Percentiles rank a stretch among this genome's conserved stretches.
phyloP scores from a whole-genome alignment of 768 basidiomycete species.

The Kwoniella botswanensis region DNA sequence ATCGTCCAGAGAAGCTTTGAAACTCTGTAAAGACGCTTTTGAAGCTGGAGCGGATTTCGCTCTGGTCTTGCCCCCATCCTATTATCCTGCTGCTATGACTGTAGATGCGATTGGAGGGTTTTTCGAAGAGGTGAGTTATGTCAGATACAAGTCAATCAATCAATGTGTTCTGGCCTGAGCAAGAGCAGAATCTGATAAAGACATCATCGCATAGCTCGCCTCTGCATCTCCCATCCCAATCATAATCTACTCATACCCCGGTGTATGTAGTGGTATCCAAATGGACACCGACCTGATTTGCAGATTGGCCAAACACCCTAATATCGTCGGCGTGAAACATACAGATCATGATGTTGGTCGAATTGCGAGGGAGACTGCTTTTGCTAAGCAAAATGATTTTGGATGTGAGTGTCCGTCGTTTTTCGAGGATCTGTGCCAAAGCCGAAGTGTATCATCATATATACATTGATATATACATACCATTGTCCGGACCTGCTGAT shows the following conservation, averaged over 20 bases:
- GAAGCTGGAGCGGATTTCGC: conserved; percentile 39
- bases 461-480: no score
- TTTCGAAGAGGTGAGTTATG: conserved; percentile 48
- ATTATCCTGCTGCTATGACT: conserved; percentile 49
- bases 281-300: conserved; percentile 54
- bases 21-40: conserved; percentile 29
- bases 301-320: conserved; percentile 55
- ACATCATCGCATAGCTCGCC: conserved; percentile 48
- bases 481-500: no score
- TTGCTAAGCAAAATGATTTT: conserved; percentile 20
- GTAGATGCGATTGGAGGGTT: conserved; percentile 46
- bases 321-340: conserved; percentile 59
- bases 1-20: conserved; percentile 36
- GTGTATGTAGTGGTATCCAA: conserved; percentile 56
- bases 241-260: conserved; percentile 57
- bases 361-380: conserved; percentile 46
- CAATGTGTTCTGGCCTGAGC: no score
- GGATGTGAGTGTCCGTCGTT: conserved; percentile 17
- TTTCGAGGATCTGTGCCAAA: neutral
- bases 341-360: conserved; percentile 58
- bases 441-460: no score
- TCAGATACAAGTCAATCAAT: neutral
- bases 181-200: no score
- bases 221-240: conserved; percentile 54
- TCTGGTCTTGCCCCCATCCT: conserved; percentile 36